Percentiles rank a stretch among this genome's conserved stretches.
Evolutionary conservation across 306 rosid genomes (phyloP).

Genomic region (Trifolium dubium): DNA sequence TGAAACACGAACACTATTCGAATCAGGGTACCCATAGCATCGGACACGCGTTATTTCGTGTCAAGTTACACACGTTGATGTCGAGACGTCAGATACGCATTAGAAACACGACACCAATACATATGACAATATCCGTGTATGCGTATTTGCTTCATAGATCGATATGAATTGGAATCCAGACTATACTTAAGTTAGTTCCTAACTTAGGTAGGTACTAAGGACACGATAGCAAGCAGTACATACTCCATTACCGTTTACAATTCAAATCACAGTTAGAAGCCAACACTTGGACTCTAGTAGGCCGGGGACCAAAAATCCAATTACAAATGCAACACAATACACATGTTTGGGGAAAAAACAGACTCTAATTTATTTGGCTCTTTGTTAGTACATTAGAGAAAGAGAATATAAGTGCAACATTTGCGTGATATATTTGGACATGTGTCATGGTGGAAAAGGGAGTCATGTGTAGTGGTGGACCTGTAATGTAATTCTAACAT

Average conservation of each 20-base stretch:
- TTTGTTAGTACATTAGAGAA: conserved; percentile 4
- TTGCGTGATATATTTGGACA: conserved; percentile 4
- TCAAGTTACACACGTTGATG: too few species aligned
- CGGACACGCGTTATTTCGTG: too few species aligned
- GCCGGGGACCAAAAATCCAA: conserved; percentile 40
- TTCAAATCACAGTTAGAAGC: conserved; percentile 37
- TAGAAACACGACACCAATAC: too few species aligned
- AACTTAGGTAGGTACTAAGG: conserved; percentile 22
- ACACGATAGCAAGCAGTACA: not conserved
- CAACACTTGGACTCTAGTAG: conserved; percentile 33
- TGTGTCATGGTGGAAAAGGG: conserved; percentile 6
- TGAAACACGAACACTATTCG: too few species aligned
- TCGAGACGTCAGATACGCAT: too few species aligned
- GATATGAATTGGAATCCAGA: not conserved
- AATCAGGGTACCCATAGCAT: too few species aligned
- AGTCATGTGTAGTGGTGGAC: not conserved
- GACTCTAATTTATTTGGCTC: not conserved
- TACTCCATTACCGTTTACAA: conserved; percentile 1
- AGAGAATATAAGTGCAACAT: not conserved
- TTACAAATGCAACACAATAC: not conserved
- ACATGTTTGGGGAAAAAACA: not conserved
- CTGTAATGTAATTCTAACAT: not conserved
- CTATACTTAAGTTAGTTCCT: not conserved
- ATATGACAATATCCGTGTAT: too few species aligned
- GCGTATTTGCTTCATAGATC: too few species aligned